Base-by-base conservation (phyloP, 225 moss, liverwort and hornwort genomes). In the Marchantia polymorpha region DNA sequence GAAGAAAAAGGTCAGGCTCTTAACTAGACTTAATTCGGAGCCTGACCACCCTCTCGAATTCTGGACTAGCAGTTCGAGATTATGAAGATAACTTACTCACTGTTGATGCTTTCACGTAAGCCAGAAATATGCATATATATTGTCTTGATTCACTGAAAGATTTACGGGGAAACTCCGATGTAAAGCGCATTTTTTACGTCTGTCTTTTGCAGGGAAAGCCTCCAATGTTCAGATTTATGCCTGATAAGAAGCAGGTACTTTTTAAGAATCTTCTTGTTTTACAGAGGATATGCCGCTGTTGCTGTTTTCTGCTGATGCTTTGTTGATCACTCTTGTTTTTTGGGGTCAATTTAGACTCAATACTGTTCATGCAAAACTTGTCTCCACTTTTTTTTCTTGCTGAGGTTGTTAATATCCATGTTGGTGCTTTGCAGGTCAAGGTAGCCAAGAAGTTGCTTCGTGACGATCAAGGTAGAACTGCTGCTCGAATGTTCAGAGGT, bases 181-280 rank as follows among this genome's bases (percentile, higher is more conserved):
- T 39, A 39, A 39, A 39, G 39, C 39, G 39, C 39, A 39, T 2
- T 39, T 39, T 39, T 39, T 39, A 39, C 39, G 39, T 39, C 64
- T 17, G 23, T 65, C n/a, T 49, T 65, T 48, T 80, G 46, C 82
- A 87, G 87, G 92, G 94, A 56, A 94, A 91, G 84, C 91, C 94
- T 74, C 91, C 85, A 5, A 93, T 94, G 96, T 97, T 97, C 68
- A 94, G 90, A 80, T 97, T 97, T 27, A 90, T 97, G 86, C 85
- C 93, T 46, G 94, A 94, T 77, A 83, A 85, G 23, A 83, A 87
- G 26, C 96, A 97, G 87, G 87, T 87, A 77, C 6, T 9, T 61
- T n/a, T 23, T n/a, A 7, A 4, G 9, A n/a, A 0, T 19, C 19
- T 71, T 2, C 23, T 23, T 3, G 19, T 50, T 49, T 49, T 50